phyloP scores from a whole-genome alignment of 768 basidiomycete genomes.

The Brasilioporus rufonigricans region DNA sequence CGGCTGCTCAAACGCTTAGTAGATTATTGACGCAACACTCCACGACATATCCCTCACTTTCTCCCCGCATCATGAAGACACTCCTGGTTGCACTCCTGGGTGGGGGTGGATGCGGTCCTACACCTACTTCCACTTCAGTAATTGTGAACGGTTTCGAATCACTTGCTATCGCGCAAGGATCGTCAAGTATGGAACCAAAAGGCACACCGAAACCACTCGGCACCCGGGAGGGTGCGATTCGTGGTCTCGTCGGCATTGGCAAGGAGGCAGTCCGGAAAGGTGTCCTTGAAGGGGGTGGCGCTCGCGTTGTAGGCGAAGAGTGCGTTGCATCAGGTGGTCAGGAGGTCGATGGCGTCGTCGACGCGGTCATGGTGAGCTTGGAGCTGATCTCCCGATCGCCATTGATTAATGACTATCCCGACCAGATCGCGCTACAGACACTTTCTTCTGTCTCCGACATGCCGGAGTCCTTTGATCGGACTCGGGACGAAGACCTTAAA shows the following conservation, averaged over 20 bases:
- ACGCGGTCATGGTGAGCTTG: slow-evolving; percentile 58
- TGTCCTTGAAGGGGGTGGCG: slow-evolving; percentile 76
- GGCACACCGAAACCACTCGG: slow-evolving; percentile 62
- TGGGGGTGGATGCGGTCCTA: slow-evolving; percentile 13
- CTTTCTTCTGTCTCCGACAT: slow-evolving; percentile 57
- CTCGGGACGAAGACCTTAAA: slow-evolving; percentile 46
- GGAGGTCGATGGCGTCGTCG: slow-evolving; percentile 47
- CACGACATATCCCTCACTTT: slow-evolving; percentile 85
- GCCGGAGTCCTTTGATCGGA: slow-evolving; percentile 54
- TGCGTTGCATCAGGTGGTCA: slow-evolving; percentile 34
- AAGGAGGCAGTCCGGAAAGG: slow-evolving; percentile 84
- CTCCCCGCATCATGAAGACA: slow-evolving; percentile 91
- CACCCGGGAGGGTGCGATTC: slow-evolving; percentile 86
- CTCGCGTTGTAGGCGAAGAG: slow-evolving; percentile 70
- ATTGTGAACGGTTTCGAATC: slow-evolving; percentile 29
- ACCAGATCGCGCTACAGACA: slow-evolving; percentile 59
- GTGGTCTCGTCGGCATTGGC: slow-evolving; percentile 81
- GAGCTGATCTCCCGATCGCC: neutral
- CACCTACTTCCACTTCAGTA: slow-evolving; percentile 10
- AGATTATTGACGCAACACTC: slow-evolving; percentile 78
- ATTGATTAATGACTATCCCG: neutral
- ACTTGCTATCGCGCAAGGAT: slow-evolving; percentile 18
- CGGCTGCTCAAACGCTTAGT: slow-evolving; percentile 82
- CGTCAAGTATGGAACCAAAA: slow-evolving; percentile 40
- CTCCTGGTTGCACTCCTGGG: slow-evolving; percentile 79